A percentile compares a stretch with the other conserved stretches of the same genome.
Evolutionary conservation across 163 green algal genomes (phyloP).

Genomic region (Prototheca cutis): DNA sequence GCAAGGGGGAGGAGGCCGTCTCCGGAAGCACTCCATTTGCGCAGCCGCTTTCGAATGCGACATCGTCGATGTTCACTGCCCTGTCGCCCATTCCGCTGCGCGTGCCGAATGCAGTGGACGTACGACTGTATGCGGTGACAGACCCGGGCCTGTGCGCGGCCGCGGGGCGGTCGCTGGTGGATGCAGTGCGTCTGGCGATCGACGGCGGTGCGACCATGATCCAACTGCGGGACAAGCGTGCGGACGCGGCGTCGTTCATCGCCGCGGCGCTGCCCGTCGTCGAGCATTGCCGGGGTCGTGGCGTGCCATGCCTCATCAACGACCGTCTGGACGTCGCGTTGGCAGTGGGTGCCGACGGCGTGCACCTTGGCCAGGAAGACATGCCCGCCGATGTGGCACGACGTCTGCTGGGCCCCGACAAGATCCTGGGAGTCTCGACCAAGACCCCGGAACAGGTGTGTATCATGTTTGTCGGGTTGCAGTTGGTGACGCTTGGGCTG

Average conservation of each 20-base stretch:
- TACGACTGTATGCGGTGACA: slow-evolving; percentile 82
- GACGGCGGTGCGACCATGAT: slow-evolving; percentile 76
- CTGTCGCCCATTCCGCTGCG: neutral
- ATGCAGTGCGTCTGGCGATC: slow-evolving; percentile 60
- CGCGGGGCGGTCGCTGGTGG: slow-evolving; percentile 7
- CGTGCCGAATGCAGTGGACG: slow-evolving; percentile 25
- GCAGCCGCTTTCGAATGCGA: too few species aligned
- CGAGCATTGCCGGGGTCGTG: slow-evolving; percentile 22
- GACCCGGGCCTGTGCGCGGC: slow-evolving; percentile 58
- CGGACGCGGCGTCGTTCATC: slow-evolving; percentile 54
- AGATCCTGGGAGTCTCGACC: slow-evolving; percentile 77
- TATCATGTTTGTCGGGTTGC: too few species aligned
- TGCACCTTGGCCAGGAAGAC: slow-evolving; percentile 61
- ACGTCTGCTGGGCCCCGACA: slow-evolving; percentile 57
- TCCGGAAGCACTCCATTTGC: too few species aligned
- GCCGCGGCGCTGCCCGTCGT: slow-evolving; percentile 23
- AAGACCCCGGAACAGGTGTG: slow-evolving; percentile 63
- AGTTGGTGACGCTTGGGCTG: too few species aligned
- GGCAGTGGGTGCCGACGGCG: slow-evolving; percentile 50
- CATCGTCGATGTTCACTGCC: too few species aligned
- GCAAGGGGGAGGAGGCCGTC: too few species aligned
- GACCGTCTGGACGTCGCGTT: slow-evolving; percentile 88
- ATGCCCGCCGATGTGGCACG: slow-evolving; percentile 37
- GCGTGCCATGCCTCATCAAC: slow-evolving; percentile 84
- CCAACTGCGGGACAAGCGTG: slow-evolving; percentile 80